These are phyloP conservation scores for Lyophyllum atratum DNA, from an alignment of 768 basidiomycete genomes.

Conservation along the genomic window DNA sequence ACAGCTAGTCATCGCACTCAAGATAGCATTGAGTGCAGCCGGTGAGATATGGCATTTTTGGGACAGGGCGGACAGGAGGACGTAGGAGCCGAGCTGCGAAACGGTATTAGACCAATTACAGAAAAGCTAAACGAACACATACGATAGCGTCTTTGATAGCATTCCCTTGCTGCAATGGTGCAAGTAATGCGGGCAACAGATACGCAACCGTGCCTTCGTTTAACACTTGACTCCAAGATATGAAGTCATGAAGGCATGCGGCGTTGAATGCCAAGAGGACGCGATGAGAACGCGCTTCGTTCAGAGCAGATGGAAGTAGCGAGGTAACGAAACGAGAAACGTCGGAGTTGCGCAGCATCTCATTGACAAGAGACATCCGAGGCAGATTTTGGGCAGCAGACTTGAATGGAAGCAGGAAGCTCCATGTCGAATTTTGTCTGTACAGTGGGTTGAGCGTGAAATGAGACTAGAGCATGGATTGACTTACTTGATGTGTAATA, in stretches of 20 bases:
- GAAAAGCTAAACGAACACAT: constrained; percentile 23
- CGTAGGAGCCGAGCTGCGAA: constrained; percentile 68
- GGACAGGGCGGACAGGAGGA: constrained; percentile 71
- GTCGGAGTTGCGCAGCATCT: constrained; percentile 73
- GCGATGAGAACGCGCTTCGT: constrained; percentile 57
- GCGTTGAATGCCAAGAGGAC: constrained; percentile 83
- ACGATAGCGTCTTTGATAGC: constrained; percentile 57
- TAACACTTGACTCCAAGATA: constrained; percentile 56
- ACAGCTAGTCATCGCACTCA: constrained; percentile 53
- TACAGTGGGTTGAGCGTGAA: background rate
- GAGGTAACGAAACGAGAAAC: constrained; percentile 71
- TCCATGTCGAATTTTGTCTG: constrained; percentile 65
- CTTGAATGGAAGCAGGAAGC: constrained; percentile 75
- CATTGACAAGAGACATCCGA: constrained; percentile 69
- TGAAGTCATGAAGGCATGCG: constrained; percentile 76
- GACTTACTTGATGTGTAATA: constrained; percentile 74
- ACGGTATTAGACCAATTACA: background rate
- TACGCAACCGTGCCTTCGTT: constrained; percentile 70
- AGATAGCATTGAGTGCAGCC: constrained; percentile 59
- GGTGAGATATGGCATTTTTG: constrained; percentile 62
- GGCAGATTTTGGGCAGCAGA: constrained; percentile 76
- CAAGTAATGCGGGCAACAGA: constrained; percentile 63
- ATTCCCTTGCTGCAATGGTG: constrained; percentile 48
- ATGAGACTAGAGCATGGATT: background rate
- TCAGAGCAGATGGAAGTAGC: constrained; percentile 62